Percentiles rank a stretch among this genome's conserved stretches.
Conservation (phyloP, 202 grass and related monocot genomes). For the Setaria italica region DNA sequence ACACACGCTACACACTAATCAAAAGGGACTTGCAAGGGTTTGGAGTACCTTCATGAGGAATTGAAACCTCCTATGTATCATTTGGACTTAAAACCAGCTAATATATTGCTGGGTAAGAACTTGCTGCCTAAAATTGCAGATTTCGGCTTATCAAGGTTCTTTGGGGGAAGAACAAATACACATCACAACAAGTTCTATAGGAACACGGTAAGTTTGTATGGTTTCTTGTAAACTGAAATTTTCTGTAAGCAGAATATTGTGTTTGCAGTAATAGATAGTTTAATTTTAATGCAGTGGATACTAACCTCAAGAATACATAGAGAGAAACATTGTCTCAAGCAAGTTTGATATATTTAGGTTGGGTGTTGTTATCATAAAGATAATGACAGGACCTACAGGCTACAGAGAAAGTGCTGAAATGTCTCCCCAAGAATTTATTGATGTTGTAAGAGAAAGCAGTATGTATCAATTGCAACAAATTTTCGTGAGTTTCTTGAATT, state of each 20-base stretch:
- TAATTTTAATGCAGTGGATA: constrained; percentile 23
- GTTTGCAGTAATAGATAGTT: neutral
- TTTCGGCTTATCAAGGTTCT: constrained; percentile 7
- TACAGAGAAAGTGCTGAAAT: neutral
- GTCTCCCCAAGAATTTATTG: neutral
- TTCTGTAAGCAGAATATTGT: neutral
- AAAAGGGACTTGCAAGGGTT: neutral
- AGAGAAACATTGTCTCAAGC: neutral
- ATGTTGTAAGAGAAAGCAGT: neutral
- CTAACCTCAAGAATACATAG: neutral
- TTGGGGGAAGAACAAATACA: neutral
- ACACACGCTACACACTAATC: neutral
- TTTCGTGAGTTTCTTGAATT: too few relatives aligned
- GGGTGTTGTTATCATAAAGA: neutral
- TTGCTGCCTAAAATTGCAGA: constrained; percentile 8
- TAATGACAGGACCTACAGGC: neutral
- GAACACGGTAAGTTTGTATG: neutral
- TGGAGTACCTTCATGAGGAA: constrained; percentile 23
- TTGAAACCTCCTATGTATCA: neutral
- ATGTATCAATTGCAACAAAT: too few relatives aligned
- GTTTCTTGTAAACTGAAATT: neutral
- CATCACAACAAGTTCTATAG: neutral
- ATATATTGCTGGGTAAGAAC: neutral
- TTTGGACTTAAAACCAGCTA: constrained; percentile 31
- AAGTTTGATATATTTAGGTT: constrained; percentile 28